Conservation (phyloP, 257 asterid genomes). For the Capsicum rhomboideum region DNA sequence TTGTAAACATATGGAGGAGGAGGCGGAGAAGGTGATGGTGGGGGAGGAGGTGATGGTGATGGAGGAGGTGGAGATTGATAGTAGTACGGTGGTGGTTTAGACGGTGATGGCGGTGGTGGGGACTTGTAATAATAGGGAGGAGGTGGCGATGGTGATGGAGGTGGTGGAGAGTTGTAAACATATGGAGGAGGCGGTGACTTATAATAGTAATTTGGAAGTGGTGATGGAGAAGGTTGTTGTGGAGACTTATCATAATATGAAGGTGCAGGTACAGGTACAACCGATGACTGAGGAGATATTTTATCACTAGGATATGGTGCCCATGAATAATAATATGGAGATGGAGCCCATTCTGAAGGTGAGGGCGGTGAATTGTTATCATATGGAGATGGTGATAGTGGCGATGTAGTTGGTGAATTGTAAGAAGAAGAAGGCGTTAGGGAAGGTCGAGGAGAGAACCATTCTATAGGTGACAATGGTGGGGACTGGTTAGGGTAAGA, state of each 20-base stretch:
- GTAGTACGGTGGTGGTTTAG: background rate
- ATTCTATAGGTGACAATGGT: background rate
- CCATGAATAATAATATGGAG: background rate
- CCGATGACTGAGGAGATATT: background rate
- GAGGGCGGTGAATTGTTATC: background rate
- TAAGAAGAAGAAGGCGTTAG: background rate
- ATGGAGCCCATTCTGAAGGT: background rate
- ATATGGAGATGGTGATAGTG: background rate
- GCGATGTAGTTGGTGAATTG: background rate
- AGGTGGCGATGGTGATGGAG: background rate
- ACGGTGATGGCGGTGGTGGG: background rate
- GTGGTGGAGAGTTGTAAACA: background rate
- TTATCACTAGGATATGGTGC: background rate
- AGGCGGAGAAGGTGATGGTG: background rate
- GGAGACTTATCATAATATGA: background rate
- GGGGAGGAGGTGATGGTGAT: conserved; percentile 1
- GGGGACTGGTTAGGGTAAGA: background rate
- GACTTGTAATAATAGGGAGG: background rate
- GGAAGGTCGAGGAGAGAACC: background rate
- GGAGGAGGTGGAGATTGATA: background rate
- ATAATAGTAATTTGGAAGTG: conserved; percentile 2
- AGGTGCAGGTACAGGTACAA: background rate
- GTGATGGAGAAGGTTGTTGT: background rate
- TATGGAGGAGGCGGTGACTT: background rate
- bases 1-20: background rate